Percentiles rank a stretch among this genome's conserved stretches.
phyloP scores from a whole-genome alignment of 495 filamentous ascomycete genomes.

The Hypoxylon lienhwacheense region DNA sequence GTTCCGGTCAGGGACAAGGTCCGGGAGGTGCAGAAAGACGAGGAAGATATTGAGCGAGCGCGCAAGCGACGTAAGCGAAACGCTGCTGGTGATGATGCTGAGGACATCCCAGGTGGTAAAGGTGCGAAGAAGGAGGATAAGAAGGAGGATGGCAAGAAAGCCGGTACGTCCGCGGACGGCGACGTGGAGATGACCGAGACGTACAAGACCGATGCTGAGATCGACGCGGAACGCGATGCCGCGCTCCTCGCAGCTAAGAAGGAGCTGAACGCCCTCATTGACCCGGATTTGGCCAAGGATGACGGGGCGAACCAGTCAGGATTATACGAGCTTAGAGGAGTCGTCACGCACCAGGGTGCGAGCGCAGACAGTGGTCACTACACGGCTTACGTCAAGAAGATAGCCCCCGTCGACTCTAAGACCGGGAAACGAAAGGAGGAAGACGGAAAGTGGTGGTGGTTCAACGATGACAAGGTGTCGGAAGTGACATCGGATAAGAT shows the following conservation, averaged over 20 bases:
- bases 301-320: conserved; percentile 87
- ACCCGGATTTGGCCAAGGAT: conserved; percentile 70
- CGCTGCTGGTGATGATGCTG: conserved; percentile 60
- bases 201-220: conserved; percentile 90
- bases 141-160: conserved; percentile 39
- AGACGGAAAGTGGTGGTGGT: conserved; percentile 99
- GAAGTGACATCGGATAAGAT: conserved; percentile 93
- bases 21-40: conserved; percentile 91
- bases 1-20: conserved; percentile 93
- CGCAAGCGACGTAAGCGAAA: conserved; percentile 84
- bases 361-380: conserved; percentile 98
- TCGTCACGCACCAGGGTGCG: conserved; percentile 96
- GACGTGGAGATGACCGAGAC: conserved; percentile 73
- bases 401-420: conserved; percentile 62
- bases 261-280: conserved; percentile 74
- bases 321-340: conserved; percentile 88
- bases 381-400: conserved; percentile 95
- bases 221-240: conserved; percentile 78
- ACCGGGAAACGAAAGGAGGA: conserved; percentile 73
- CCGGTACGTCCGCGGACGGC: conserved; percentile 46
- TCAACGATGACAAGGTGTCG: conserved; percentile 96
- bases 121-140: conserved; percentile 56
- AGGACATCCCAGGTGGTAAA: conserved; percentile 45
- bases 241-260: conserved; percentile 77
- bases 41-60: conserved; percentile 83